These are phyloP conservation scores for Solanum medicagineum DNA, from an alignment of 257 asterid genomes.

Conservation along the genomic window DNA sequence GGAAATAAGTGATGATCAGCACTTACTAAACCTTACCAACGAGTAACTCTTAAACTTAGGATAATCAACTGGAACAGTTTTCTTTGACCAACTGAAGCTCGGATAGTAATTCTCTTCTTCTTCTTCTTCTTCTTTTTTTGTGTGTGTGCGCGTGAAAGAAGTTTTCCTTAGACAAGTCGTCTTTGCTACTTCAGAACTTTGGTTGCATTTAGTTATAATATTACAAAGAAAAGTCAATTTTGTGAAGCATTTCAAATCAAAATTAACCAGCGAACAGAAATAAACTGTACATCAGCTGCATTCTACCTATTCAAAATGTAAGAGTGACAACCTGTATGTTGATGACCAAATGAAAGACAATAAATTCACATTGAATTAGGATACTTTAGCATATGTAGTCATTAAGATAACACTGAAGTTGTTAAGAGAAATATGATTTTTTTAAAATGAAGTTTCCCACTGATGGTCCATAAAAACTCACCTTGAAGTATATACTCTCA, in stretches of 20 bases:
- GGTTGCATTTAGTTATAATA: background rate
- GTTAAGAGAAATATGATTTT: background rate
- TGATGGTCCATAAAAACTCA: background rate
- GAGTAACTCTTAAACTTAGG: background rate
- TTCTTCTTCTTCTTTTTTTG: background rate
- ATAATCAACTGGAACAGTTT: background rate
- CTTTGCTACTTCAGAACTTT: background rate
- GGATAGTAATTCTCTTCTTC: background rate
- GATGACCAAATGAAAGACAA: background rate
- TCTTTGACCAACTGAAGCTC: background rate
- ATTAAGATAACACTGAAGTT: background rate
- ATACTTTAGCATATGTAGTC: background rate
- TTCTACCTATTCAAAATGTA: background rate
- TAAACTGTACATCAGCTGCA: background rate
- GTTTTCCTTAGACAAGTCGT: background rate
- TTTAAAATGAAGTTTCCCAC: background rate
- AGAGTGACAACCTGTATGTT: background rate
- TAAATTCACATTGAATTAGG: background rate
- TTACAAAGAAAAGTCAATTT: background rate
- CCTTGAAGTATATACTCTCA: conserved; percentile 6
- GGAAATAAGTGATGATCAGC: background rate
- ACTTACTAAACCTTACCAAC: background rate
- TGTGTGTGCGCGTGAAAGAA: background rate
- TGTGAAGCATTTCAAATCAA: background rate
- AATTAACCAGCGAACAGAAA: background rate